phyloP scores from a whole-genome alignment of 352 stramenopile genomes.

The Globisporangium parvum region DNA sequence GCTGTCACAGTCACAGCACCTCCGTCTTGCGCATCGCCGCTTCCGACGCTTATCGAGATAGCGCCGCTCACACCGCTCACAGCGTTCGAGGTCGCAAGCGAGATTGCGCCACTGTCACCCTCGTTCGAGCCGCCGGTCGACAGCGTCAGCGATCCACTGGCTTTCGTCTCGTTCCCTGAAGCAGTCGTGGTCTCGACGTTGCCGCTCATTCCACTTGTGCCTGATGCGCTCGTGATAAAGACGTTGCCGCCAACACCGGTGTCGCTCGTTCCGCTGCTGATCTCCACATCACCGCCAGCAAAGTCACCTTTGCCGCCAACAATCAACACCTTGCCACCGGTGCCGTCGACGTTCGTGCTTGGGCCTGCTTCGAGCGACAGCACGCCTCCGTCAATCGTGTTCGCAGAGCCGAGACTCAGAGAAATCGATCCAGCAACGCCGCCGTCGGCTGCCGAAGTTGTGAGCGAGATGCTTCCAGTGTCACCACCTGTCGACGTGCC shows the following conservation, averaged over 20 bases:
- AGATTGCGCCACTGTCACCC: slow-evolving; percentile 19
- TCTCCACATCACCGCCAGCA: slow-evolving; percentile 18
- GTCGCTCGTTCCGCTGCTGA: slow-evolving; percentile 21
- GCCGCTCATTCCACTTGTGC: slow-evolving; percentile 16
- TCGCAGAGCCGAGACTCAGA: slow-evolving; percentile 20
- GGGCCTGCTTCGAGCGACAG: slow-evolving; percentile 22
- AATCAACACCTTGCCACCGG: slow-evolving; percentile 21
- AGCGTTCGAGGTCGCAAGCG: slow-evolving; percentile 20
- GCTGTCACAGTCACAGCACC: slow-evolving; percentile 2
- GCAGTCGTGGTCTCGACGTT: slow-evolving; percentile 18
- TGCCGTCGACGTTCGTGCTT: slow-evolving; percentile 16
- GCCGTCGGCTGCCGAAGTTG: slow-evolving; percentile 20
- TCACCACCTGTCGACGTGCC: slow-evolving; percentile 21
- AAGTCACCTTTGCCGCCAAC: slow-evolving; percentile 15
- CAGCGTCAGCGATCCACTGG: slow-evolving; percentile 20
- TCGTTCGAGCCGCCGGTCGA: slow-evolving; percentile 19
- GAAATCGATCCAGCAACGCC: slow-evolving; percentile 27
- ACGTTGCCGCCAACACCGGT: slow-evolving; percentile 13
- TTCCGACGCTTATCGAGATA: slow-evolving; percentile 16
- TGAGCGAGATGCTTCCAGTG: slow-evolving; percentile 25
- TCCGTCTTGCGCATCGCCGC: background rate
- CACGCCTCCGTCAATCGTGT: slow-evolving; percentile 17
- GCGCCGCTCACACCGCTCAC: slow-evolving; percentile 19
- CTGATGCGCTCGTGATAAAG: slow-evolving; percentile 21
- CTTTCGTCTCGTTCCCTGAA: slow-evolving; percentile 4